A percentile compares a stretch with the other conserved stretches of the same genome.
phyloP scores from a whole-genome alignment of 2,329 filamentous ascomycete species.

The Pestalotiopsis sp. region DNA sequence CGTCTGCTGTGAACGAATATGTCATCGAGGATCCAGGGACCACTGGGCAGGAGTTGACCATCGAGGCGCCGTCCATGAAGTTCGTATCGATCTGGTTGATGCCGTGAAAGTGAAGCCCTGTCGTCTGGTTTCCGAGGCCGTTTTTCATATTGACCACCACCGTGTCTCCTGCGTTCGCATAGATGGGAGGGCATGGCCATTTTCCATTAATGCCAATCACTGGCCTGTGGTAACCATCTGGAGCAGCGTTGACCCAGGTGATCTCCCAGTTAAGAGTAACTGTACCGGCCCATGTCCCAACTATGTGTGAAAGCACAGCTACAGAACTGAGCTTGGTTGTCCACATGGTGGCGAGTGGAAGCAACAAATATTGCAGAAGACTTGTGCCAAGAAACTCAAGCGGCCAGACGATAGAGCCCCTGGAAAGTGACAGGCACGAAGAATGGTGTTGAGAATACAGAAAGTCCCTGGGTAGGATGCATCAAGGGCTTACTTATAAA shows the following conservation, averaged over 20 bases:
- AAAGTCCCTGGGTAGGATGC: neutral
- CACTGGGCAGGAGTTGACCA: slow-evolving; percentile 58
- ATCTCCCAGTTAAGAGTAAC: slow-evolving; percentile 60
- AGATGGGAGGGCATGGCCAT: slow-evolving; percentile 63
- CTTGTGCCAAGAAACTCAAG: neutral
- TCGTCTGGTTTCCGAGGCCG: slow-evolving; percentile 49
- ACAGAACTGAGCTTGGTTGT: slow-evolving; percentile 12
- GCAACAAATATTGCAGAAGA: neutral
- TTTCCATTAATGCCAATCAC: slow-evolving; percentile 65
- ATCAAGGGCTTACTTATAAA: slow-evolving; percentile 7
- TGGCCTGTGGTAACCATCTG: slow-evolving; percentile 59
- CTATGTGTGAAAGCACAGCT: slow-evolving; percentile 18
- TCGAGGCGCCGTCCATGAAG: slow-evolving; percentile 59
- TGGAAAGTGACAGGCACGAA: neutral
- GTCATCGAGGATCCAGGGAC: slow-evolving; percentile 51
- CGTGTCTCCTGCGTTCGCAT: slow-evolving; percentile 53
- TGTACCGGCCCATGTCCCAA: slow-evolving; percentile 37
- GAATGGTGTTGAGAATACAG: neutral
- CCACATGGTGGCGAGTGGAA: neutral
- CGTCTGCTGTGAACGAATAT: slow-evolving; percentile 54
- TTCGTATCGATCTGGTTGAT: slow-evolving; percentile 58
- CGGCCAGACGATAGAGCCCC: neutral
- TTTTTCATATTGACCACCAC: slow-evolving; percentile 51
- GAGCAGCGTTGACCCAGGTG: slow-evolving; percentile 60
- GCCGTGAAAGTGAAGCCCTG: slow-evolving; percentile 61